Evolutionary conservation across 768 basidiomycete genomes (phyloP), one percentile per base, ranked within the genome.

Genomic region (Suillus plorans): DNA sequence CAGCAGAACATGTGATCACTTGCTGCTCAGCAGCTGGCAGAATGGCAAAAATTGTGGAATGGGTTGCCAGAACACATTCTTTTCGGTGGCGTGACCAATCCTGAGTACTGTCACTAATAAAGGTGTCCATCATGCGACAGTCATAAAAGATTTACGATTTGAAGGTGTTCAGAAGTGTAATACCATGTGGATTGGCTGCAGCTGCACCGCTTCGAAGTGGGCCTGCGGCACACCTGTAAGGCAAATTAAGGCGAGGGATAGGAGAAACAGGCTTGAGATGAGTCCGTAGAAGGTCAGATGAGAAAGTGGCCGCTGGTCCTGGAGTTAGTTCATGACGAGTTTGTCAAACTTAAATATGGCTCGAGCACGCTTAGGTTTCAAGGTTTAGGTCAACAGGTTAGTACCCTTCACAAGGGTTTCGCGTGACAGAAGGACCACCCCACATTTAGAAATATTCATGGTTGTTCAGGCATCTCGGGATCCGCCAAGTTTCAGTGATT

Each of bases 181-280:
- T 94, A 94, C 89, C 89, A 95, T 1, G 87, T 82, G 59, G 78
- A 82, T 70, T 93, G 90, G 76, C 93, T 94, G 61, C 92, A 91
- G 69, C 89, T 88, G 74, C 92, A 94, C 91, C 91, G 92, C 86
- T 90, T 89, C 5, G 89, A 86, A 14, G 93, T 94, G 44, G 89
- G 78, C 52, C 81, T 80, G 72, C 82, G 83, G 78, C 93, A 95
- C 25, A 92, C 77, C 4, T 84, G 78, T 93, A 95, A 20, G 90
- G 90, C 67, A 89, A 87, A 72, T 88, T 89, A 69, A 90, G 86
- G 68, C 85, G 72, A 49, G 88, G 77, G 66, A 60, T 25, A 59
- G 55, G 68, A 2, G 2, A 42, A 42, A 16, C 5, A 42, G 73
- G 69, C 71, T 66, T 68, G 70, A 66, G 72, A 71, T 63, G 28